phyloP scores from a whole-genome alignment of 306 rosid species.

The Glycine latifolia region DNA sequence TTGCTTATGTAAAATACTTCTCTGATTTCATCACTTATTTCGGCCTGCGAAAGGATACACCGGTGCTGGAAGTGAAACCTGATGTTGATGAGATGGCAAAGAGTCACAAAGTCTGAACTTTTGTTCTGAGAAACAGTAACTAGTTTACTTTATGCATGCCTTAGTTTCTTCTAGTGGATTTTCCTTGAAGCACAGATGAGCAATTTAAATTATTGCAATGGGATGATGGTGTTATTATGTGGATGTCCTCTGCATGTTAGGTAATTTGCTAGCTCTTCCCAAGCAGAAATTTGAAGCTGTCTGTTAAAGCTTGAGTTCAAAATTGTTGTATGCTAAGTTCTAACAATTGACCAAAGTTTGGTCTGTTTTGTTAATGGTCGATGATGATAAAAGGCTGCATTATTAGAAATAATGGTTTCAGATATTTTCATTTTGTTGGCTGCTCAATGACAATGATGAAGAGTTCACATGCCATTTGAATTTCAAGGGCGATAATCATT shows the following conservation, averaged over 20 bases:
- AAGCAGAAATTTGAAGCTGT: slow-evolving; percentile 39
- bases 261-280: slow-evolving; percentile 7
- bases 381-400: slow-evolving; percentile 21
- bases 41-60: slow-evolving; percentile 73
- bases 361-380: slow-evolving; percentile 9
- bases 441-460: background rate
- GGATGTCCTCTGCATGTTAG: slow-evolving; percentile 30
- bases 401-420: slow-evolving; percentile 29
- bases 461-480: too few relatives aligned
- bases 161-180: slow-evolving; percentile 51
- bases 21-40: background rate
- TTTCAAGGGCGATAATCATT: too few relatives aligned
- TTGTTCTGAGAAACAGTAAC: slow-evolving; percentile 48
- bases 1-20: too few relatives aligned
- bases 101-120: slow-evolving; percentile 67
- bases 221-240: slow-evolving; percentile 34
- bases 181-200: slow-evolving; percentile 45
- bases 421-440: slow-evolving; percentile 6
- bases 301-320: slow-evolving; percentile 47
- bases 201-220: slow-evolving; percentile 46
- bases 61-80: slow-evolving; percentile 81
- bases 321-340: slow-evolving; percentile 45
- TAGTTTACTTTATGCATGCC: slow-evolving; percentile 47
- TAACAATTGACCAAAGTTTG: slow-evolving; percentile 27
- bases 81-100: slow-evolving; percentile 92